Conservation (phyloP, 805 yeast species). For the Hanseniaspora pseudoguilliermondii region DNA sequence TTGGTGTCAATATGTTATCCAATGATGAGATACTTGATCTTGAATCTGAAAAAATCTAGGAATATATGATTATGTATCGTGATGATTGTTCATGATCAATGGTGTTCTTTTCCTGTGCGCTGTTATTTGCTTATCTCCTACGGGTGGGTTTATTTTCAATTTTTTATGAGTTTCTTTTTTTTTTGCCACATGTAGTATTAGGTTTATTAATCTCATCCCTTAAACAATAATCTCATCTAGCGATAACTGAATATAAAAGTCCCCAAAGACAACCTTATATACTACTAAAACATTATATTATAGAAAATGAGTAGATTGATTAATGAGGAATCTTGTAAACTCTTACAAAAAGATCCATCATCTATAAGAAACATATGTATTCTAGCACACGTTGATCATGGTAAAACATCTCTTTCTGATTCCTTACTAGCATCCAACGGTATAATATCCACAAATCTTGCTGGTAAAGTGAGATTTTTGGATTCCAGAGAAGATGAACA, state of each 20-base stretch:
- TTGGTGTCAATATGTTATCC: constrained; percentile 48
- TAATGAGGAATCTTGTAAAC: constrained; percentile 48
- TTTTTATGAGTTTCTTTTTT: too few species aligned
- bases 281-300: background rate
- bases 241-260: too few species aligned
- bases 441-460: constrained; percentile 84
- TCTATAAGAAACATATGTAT: constrained; percentile 83
- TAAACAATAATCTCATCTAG: too few species aligned
- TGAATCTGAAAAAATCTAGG: background rate
- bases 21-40: background rate
- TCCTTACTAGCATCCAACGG: constrained; percentile 90
- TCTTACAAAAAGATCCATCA: constrained; percentile 56
- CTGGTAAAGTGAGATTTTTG: constrained; percentile 84
- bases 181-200: too few species aligned
- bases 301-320: constrained; percentile 24
- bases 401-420: constrained; percentile 90
- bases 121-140: too few species aligned
- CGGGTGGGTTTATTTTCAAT: too few species aligned
- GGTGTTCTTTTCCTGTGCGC: background rate
- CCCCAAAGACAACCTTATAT: too few species aligned
- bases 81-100: background rate
- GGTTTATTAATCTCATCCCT: too few species aligned
- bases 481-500: constrained; percentile 97
- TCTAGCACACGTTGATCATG: constrained; percentile 96
- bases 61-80: background rate